Evolutionary conservation across 345 rosid species (phyloP).

Genomic region (Eucalyptus sp.): DNA sequence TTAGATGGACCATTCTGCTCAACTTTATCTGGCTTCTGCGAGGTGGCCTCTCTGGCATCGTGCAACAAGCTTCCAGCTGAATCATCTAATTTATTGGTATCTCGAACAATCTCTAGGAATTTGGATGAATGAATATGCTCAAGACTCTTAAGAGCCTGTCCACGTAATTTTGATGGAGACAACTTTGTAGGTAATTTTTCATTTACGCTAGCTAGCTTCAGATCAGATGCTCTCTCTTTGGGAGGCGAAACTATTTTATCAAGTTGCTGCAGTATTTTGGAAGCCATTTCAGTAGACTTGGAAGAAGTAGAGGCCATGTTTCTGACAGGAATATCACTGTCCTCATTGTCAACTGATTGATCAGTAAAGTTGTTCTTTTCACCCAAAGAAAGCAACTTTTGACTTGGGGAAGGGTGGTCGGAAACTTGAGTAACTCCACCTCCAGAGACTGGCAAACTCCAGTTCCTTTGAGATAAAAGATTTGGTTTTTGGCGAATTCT

Average conservation of each 20-base stretch:
- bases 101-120: slow-evolving; percentile 28
- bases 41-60: slow-evolving; percentile 10
- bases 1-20: slow-evolving; percentile 23
- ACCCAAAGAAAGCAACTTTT: slow-evolving; percentile 6
- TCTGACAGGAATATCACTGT: slow-evolving; percentile 19
- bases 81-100: slow-evolving; percentile 12
- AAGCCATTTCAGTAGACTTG: slow-evolving; percentile 70
- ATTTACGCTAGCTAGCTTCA: slow-evolving; percentile 5
- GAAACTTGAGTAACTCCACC: slow-evolving; percentile 13
- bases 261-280: slow-evolving; percentile 69
- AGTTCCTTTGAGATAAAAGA: slow-evolving; percentile 30
- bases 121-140: slow-evolving; percentile 52
- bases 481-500: slow-evolving; percentile 85
- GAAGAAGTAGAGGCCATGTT: slow-evolving; percentile 47
- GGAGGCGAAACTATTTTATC: slow-evolving; percentile 42
- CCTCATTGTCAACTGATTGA: slow-evolving; percentile 23
- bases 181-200: slow-evolving; percentile 66
- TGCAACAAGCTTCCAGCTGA: neutral
- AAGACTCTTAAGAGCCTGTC: slow-evolving; percentile 73
- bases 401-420: slow-evolving; percentile 10
- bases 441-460: slow-evolving; percentile 15
- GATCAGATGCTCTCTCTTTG: neutral
- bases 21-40: slow-evolving; percentile 23
- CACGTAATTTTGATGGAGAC: slow-evolving; percentile 65
- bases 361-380: slow-evolving; percentile 12